Evolutionary conservation across 148 eudicot genomes (phyloP).

Genomic region (Nyssa sinensis): DNA sequence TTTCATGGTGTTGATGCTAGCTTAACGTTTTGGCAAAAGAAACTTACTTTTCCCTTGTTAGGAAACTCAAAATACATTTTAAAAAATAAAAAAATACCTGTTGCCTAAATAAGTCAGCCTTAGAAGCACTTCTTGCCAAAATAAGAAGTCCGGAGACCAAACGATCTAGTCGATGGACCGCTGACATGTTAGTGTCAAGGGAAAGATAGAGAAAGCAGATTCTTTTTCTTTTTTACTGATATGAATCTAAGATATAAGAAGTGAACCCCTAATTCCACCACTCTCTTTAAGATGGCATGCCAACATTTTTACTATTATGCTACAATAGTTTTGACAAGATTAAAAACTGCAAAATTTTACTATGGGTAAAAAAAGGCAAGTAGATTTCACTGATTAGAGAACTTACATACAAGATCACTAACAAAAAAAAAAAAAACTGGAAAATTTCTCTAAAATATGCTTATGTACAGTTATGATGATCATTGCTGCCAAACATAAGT

Average conservation of each 20-base stretch:
- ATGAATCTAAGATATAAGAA: no score
- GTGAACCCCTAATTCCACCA: no score
- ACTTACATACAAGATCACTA: background rate
- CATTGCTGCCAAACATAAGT: constrained; percentile 6
- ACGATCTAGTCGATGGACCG: constrained; percentile 93
- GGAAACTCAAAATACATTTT: background rate
- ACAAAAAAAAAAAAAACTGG: background rate
- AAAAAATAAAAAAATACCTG: constrained; percentile 50
- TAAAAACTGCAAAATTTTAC: background rate
- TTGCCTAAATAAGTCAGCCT: constrained; percentile 85
- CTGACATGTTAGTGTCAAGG: constrained; percentile 55
- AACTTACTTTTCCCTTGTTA: background rate
- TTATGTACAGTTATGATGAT: background rate
- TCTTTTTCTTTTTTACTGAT: no score
- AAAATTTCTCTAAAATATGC: constrained; percentile 4
- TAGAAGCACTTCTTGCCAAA: constrained; percentile 78
- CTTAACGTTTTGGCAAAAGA: no score
- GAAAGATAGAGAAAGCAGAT: constrained; percentile 6
- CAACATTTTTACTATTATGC: no score
- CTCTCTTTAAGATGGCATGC: no score
- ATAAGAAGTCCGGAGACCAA: constrained; percentile 95
- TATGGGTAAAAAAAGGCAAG: background rate
- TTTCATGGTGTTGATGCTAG: no score
- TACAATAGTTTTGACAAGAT: no score
- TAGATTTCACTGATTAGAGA: background rate